Percentiles rank a stretch among this genome's conserved stretches.
Conservation (phyloP, 305 asterid genomes). For the Lippia alba region DNA sequence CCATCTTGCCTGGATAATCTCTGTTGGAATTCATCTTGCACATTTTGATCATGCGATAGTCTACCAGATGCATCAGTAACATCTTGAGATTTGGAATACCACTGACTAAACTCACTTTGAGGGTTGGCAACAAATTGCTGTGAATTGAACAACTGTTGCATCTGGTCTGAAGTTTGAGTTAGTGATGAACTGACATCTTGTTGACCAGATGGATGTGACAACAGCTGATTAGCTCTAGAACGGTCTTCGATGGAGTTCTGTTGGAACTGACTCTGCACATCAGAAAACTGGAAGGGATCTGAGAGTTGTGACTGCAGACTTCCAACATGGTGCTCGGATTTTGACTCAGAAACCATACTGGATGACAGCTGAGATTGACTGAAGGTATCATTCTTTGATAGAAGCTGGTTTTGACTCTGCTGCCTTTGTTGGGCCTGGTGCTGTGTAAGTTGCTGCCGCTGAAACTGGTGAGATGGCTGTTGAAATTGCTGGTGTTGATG, state of each 20-base stretch:
- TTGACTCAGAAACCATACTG: slow-evolving; percentile 52
- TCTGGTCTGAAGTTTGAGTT: slow-evolving; percentile 63
- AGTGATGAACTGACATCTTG: slow-evolving; percentile 56
- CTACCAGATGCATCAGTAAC: slow-evolving; percentile 53
- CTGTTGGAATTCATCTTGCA: slow-evolving; percentile 64
- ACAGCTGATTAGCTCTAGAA: slow-evolving; percentile 60
- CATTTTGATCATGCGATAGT: slow-evolving; percentile 53
- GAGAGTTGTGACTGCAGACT: slow-evolving; percentile 60
- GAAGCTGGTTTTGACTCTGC: slow-evolving; percentile 65
- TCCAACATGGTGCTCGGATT: slow-evolving; percentile 56
- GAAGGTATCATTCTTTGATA: slow-evolving; percentile 54
- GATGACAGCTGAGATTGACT: slow-evolving; percentile 66
- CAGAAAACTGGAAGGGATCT: slow-evolving; percentile 69
- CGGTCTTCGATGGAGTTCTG: slow-evolving; percentile 61
- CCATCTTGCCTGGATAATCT: slow-evolving; percentile 68
- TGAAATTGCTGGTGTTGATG: slow-evolving; percentile 62
- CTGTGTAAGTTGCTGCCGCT: slow-evolving; percentile 62
- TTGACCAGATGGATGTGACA: slow-evolving; percentile 52
- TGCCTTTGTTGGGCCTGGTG: slow-evolving; percentile 65
- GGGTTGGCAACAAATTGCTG: slow-evolving; percentile 56
- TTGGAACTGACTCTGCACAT: slow-evolving; percentile 62
- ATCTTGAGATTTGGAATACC: slow-evolving; percentile 72
- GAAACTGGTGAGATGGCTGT: slow-evolving; percentile 66
- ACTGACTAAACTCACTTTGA: slow-evolving; percentile 62
- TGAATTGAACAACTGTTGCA: slow-evolving; percentile 55